These are phyloP conservation scores for Plectosphaerella plurivora DNA, from an alignment of 2,329 filamentous ascomycete genomes.

Conservation along the genomic window DNA sequence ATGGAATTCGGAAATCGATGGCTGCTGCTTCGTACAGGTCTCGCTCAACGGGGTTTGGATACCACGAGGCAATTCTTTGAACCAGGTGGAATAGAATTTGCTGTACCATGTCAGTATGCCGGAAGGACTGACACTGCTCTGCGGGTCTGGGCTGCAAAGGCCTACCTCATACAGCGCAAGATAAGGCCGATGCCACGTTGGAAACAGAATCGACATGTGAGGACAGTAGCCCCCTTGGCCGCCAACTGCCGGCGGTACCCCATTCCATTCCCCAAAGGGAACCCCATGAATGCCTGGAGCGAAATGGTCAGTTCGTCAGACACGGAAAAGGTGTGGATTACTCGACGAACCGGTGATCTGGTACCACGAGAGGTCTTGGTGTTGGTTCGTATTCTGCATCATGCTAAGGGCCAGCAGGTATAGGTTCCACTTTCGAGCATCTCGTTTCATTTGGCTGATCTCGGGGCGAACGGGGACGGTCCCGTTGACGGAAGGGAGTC, in stretches of 20 bases:
- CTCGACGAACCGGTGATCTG: conserved; percentile 60
- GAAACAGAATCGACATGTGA: conserved; percentile 71
- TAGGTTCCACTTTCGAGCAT: conserved; percentile 67
- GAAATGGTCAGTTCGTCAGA: conserved; percentile 1
- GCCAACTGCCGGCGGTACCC: conserved; percentile 46
- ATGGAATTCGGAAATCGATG: conserved; percentile 48
- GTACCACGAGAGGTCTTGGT: conserved; percentile 66
- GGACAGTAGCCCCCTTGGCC: conserved; percentile 67
- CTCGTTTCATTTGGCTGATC: conserved; percentile 60
- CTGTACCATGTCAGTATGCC: conserved; percentile 14
- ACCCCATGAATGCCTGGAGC: conserved; percentile 71
- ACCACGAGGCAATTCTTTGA: conserved; percentile 40
- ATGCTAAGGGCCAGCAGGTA: conserved; percentile 71
- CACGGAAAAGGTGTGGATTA: conserved; percentile 3
- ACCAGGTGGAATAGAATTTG: conserved; percentile 31
- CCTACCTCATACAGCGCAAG: conserved; percentile 56
- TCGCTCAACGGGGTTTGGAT: conserved; percentile 37
- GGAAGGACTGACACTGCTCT: not conserved
- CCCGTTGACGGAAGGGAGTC: conserved; percentile 34
- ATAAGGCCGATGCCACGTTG: conserved; percentile 81
- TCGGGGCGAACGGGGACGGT: conserved; percentile 53
- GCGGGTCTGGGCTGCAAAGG: not conserved
- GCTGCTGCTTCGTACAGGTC: conserved; percentile 47
- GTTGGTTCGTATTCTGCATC: conserved; percentile 65
- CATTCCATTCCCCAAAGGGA: conserved; percentile 55